Conservation (phyloP, 768 basidiomycete species). For the Suillus placidus region DNA sequence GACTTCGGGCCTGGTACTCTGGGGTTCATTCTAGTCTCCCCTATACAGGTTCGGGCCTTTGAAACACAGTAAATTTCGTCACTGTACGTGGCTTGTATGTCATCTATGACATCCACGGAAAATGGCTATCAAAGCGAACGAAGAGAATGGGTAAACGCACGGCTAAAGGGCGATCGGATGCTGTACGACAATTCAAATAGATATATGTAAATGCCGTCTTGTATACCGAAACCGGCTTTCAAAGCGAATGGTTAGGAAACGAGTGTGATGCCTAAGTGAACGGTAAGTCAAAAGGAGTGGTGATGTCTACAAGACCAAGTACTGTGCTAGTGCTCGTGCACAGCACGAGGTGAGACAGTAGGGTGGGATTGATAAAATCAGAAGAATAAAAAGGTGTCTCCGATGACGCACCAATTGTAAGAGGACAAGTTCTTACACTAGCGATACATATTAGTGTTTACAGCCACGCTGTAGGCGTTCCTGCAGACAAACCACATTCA, state of each 20-base stretch:
- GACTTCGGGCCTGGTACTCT: not conserved
- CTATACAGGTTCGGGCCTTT: not conserved
- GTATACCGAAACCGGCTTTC: not conserved
- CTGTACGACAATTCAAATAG: not conserved
- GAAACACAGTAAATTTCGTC: not conserved
- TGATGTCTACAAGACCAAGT: not conserved
- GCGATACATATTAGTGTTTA: conserved; percentile 17
- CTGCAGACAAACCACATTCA: conserved; percentile 29
- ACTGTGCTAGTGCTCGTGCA: not conserved
- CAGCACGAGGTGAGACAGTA: not conserved
- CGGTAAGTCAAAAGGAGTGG: not conserved
- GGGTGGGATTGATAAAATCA: not conserved
- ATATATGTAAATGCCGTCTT: not conserved
- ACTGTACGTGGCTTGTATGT: not conserved
- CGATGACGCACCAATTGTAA: not conserved
- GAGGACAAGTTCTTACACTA: not conserved
- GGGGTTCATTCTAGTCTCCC: not conserved
- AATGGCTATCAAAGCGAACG: not conserved
- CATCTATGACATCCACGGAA: not conserved
- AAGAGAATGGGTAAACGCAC: not conserved
- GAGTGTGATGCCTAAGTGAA: not conserved
- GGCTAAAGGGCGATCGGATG: not conserved
- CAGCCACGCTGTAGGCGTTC: conserved; percentile 45
- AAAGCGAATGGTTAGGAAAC: not conserved
- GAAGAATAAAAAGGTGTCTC: not conserved